Base-by-base conservation (phyloP, 176 grass and related monocot genomes). In the Eremochloa ophiuroides region DNA sequence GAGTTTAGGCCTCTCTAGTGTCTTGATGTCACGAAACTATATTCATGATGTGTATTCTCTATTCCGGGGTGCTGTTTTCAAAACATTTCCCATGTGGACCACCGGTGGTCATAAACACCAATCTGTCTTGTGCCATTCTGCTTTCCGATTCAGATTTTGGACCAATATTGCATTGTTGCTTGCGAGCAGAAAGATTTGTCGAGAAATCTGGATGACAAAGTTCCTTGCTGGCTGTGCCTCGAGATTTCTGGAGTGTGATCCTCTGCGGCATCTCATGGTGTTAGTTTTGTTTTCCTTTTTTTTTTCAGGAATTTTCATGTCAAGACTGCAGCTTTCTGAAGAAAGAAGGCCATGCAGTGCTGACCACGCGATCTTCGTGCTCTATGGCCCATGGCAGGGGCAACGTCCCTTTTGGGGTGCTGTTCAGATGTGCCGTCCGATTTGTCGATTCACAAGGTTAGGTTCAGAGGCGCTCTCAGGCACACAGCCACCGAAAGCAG, bases 121-220 rank as follows among this genome's bases (percentile, higher is more conserved):
- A 43, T 72, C 23, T 40, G 67, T 62, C n/a, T 16, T 42, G 37
- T 82, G 76, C 82, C 72, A 78, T 85, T 75, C 77, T 76, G 70
- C 56, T 2, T 85, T 75, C 34, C 61, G 10, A 59, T 11, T 59
- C 1, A 59, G 55, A 59, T 59, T 59, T 59, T 9, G 87, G 41
- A 59, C 35, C 70, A 48, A 55, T 75, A 15, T 12, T 16, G 39
- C 5, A 27, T 69, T 64, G 62, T 17, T 22, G 60, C 8, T 28
- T 77, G 61, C 2, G 38, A 47, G 15, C 66, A 73, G 18, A 58
- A 5, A 75, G 29, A 48, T 69, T 67, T 69, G 6, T 12, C 8
- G 13, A 42, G 61, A 15, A 14, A 8, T 38, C 6, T 41, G 38
- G 59, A 66, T 25, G 35, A 27, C 37, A 0, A 66, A 25, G 22